phyloP scores from a whole-genome alignment of 2,329 filamentous ascomycete species.

The Rutstroemia sp. region DNA sequence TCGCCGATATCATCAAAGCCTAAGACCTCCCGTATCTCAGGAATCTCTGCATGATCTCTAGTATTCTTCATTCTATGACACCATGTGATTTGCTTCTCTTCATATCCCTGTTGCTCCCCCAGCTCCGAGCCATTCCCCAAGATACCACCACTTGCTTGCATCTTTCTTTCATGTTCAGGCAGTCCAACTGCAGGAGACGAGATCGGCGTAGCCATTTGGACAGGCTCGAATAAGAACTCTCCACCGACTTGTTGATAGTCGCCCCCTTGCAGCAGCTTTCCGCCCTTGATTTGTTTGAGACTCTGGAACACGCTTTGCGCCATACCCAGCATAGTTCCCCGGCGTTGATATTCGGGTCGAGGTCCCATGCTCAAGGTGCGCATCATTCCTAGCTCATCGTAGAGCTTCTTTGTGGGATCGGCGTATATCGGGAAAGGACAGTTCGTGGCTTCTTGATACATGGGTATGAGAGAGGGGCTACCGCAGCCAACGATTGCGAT shows the following conservation, averaged over 20 bases:
- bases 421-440: slow-evolving; percentile 51
- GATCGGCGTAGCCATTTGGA: slow-evolving; percentile 20
- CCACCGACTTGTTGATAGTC: slow-evolving; percentile 45
- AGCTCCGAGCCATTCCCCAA: slow-evolving; percentile 12
- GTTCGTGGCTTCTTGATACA: slow-evolving; percentile 40
- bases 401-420: slow-evolving; percentile 46
- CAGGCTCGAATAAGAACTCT: slow-evolving; percentile 31
- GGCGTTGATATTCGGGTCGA: slow-evolving; percentile 42
- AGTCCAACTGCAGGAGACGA: slow-evolving; percentile 5
- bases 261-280: slow-evolving; percentile 41
- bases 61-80: slow-evolving; percentile 77
- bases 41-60: slow-evolving; percentile 67
- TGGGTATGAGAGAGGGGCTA: slow-evolving; percentile 44
- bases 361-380: slow-evolving; percentile 39
- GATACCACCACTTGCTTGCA: slow-evolving; percentile 10
- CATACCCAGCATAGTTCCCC: slow-evolving; percentile 34
- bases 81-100: slow-evolving; percentile 63
- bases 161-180: background rate
- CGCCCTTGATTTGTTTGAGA: slow-evolving; percentile 33
- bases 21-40: slow-evolving; percentile 55
- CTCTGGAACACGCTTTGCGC: slow-evolving; percentile 35
- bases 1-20: slow-evolving; percentile 42
- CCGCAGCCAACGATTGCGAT: slow-evolving; percentile 51
- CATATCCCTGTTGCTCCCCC: slow-evolving; percentile 16
- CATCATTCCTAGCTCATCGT: slow-evolving; percentile 46